Evolutionary conservation across 2,329 filamentous ascomycete species (phyloP).

Genomic region (Neospermospora avenae): DNA sequence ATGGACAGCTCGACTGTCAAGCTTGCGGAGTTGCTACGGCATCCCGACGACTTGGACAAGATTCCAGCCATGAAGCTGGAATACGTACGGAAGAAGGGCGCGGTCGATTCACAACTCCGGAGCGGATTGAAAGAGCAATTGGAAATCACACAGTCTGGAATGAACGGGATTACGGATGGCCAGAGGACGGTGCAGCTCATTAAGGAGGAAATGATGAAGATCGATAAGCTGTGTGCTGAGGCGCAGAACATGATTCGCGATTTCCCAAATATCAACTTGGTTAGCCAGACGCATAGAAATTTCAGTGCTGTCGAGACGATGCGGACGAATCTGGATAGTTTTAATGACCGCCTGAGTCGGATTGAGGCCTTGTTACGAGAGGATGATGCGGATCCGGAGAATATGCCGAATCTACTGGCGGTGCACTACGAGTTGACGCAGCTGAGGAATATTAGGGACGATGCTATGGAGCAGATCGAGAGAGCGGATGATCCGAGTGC

Average conservation of each 20-base stretch:
- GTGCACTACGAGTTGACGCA: constrained; percentile 91
- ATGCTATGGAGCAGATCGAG: constrained; percentile 94
- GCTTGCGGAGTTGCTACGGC: constrained; percentile 88
- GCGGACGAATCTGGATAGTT: constrained; percentile 85
- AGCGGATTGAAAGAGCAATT: constrained; percentile 87
- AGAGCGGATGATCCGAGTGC: constrained; percentile 69
- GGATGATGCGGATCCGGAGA: constrained; percentile 82
- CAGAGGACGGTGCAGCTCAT: constrained; percentile 90
- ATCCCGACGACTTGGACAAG: constrained; percentile 97
- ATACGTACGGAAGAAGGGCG: constrained; percentile 89
- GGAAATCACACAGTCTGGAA: constrained; percentile 89
- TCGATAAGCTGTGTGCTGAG: constrained; percentile 95
- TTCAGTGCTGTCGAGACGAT: constrained; percentile 93
- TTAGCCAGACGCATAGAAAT: constrained; percentile 93
- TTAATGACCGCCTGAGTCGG: constrained; percentile 71
- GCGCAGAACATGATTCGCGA: constrained; percentile 97
- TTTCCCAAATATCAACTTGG: constrained; percentile 87
- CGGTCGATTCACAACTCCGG: constrained; percentile 86
- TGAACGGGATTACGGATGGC: constrained; percentile 82
- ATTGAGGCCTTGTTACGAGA: constrained; percentile 77
- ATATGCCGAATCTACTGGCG: constrained; percentile 85
- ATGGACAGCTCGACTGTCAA: constrained; percentile 46
- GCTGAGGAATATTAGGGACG: constrained; percentile 89
- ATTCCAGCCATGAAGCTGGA: constrained; percentile 85
- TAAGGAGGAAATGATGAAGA: constrained; percentile 98